Evolutionary conservation across 306 rosid species (phyloP).

Genomic region (Amphicarpaea edgeworthii): DNA sequence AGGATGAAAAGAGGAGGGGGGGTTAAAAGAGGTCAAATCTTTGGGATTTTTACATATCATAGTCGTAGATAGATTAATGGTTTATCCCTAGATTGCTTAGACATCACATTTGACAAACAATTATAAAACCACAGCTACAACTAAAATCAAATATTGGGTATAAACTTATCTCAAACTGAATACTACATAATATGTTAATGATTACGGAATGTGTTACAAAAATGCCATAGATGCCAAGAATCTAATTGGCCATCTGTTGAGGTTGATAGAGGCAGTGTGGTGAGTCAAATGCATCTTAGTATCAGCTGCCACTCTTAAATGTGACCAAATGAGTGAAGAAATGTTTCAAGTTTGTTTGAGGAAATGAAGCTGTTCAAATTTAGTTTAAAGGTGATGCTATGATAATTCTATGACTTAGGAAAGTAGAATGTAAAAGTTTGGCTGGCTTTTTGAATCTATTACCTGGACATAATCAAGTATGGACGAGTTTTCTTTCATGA

Average conservation of each 20-base stretch:
- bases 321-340: slow-evolving; percentile 20
- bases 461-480: not conserved
- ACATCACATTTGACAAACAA: slow-evolving; percentile 28
- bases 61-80: slow-evolving; percentile 26
- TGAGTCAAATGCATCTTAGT: slow-evolving; percentile 1
- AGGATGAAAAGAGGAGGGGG: slow-evolving; percentile 15
- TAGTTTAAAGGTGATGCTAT: slow-evolving; percentile 9
- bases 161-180: not conserved
- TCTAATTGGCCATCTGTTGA: slow-evolving; percentile 4
- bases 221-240: not conserved
- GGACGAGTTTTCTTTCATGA: slow-evolving; percentile 27
- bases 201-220: not conserved
- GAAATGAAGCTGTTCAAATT: slow-evolving; percentile 3
- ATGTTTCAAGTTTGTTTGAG: slow-evolving; percentile 23
- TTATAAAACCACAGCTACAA: not conserved
- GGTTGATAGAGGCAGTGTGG: not conserved
- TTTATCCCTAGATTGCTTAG: not conserved
- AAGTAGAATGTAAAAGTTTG: slow-evolving; percentile 31
- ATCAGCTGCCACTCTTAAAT: slow-evolving; percentile 4
- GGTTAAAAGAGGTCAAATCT: not conserved
- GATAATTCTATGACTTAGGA: slow-evolving; percentile 13
- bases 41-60: slow-evolving; percentile 18
- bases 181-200: slow-evolving; percentile 3
- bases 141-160: slow-evolving; percentile 8
- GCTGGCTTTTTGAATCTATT: slow-evolving; percentile 15